A percentile compares a stretch with the other conserved stretches of the same genome.
These are phyloP conservation scores for Quercus lobata DNA, from an alignment of 331 rosid genomes.

Conservation along the genomic window DNA sequence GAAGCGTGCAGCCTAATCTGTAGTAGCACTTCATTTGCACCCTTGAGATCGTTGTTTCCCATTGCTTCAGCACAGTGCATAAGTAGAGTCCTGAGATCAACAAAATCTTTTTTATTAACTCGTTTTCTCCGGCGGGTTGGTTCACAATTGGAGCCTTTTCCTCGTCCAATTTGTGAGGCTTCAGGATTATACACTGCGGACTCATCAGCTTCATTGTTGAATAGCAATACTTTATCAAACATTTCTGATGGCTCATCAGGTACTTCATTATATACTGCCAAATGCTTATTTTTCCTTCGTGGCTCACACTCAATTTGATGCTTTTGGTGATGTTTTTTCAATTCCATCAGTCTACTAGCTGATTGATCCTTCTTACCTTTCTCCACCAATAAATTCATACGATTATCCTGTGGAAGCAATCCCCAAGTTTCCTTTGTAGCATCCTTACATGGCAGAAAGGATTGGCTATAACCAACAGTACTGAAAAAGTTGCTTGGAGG, in stretches of 20 bases:
- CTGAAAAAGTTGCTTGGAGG: not conserved
- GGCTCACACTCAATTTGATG: not conserved
- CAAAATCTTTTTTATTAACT: not conserved
- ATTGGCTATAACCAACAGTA: not conserved
- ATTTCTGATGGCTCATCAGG: not conserved
- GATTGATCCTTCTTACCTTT: not conserved
- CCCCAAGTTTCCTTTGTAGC: not conserved
- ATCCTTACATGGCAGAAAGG: not conserved
- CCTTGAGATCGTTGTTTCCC: slow-evolving; percentile 12
- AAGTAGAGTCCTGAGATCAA: slow-evolving; percentile 26
- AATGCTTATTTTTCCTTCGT: not conserved
- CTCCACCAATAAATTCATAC: not conserved
- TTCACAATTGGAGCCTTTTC: not conserved
- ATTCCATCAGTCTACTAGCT: not conserved
- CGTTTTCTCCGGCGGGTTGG: not conserved
- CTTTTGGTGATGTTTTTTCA: not conserved
- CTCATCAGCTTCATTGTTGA: not conserved
- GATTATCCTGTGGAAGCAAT: not conserved
- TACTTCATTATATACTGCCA: not conserved
- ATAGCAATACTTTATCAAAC: not conserved
- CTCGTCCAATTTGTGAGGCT: not conserved
- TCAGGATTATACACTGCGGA: not conserved
- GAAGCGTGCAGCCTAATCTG: slow-evolving; percentile 30
- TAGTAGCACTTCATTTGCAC: slow-evolving; percentile 18
- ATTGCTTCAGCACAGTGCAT: slow-evolving; percentile 36